Conservation (phyloP, 495 filamentous ascomycete genomes). For the Hapsidospora chrysogenum region DNA sequence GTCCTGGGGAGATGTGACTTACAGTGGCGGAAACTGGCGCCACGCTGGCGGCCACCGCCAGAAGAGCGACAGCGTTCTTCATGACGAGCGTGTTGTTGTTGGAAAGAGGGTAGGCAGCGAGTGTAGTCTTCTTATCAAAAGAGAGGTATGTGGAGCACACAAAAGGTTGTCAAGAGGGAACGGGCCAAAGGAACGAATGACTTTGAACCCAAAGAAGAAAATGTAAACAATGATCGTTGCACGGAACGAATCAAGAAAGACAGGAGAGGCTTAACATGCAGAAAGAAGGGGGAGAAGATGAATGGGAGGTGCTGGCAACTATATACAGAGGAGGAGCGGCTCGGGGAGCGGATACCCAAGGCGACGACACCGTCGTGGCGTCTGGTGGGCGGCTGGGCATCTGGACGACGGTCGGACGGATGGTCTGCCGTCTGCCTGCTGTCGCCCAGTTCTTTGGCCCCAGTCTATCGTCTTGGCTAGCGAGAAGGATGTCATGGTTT, state of each 20-base stretch:
- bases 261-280: not conserved
- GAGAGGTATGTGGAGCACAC: not conserved
- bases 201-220: conserved; percentile 3
- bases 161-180: conserved; percentile 8
- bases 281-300: not conserved
- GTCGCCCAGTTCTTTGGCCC: no score
- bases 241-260: conserved; percentile 7
- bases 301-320: no score
- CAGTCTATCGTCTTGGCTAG: no score
- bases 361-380: no score
- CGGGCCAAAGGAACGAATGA: conserved; percentile 15
- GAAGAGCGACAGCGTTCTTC: conserved; percentile 29
- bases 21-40: conserved; percentile 42
- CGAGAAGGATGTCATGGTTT: no score
- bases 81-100: conserved; percentile 17
- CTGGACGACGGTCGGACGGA: no score
- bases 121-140: not conserved
- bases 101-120: conserved; percentile 8
- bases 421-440: no score
- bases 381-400: no score
- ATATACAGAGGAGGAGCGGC: no score
- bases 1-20: conserved; percentile 12
- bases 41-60: conserved; percentile 38
- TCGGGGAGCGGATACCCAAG: no score
- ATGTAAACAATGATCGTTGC: conserved; percentile 9